A percentile compares a stretch with the other conserved stretches of the same genome.
phyloP scores from a whole-genome alignment of 352 stramenopile species.

The Phytophthora ramorum region DNA sequence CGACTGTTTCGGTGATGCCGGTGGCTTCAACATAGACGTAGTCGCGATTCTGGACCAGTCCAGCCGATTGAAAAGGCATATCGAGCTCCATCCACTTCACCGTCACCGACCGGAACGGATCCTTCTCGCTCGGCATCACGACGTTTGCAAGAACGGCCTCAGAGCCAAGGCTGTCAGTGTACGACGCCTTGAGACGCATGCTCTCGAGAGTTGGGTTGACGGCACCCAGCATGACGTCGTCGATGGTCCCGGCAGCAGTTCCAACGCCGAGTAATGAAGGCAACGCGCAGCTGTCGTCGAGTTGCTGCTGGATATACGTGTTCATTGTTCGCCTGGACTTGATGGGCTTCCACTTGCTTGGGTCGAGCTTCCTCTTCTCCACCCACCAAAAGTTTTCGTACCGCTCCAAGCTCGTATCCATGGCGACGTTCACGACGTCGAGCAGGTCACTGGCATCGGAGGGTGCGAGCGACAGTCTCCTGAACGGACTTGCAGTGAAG shows the following conservation, averaged over 20 bases:
- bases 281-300: not conserved
- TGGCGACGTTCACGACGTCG: conserved; percentile 8
- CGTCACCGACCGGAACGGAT: conserved; percentile 33
- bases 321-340: conserved; percentile 16
- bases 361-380: conserved; percentile 25
- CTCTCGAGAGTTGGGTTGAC: conserved; percentile 21
- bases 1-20: conserved; percentile 9
- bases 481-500: conserved; percentile 26
- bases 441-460: conserved; percentile 11
- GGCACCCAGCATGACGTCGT: conserved; percentile 38
- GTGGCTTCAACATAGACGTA: conserved; percentile 34
- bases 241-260: conserved; percentile 12
- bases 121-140: conserved; percentile 22
- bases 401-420: conserved; percentile 13
- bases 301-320: conserved; percentile 16
- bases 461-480: conserved; percentile 11
- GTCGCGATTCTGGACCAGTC: conserved; percentile 32
- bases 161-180: conserved; percentile 22
- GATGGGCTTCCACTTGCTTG: conserved; percentile 21
- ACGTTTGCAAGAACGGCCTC: conserved; percentile 27
- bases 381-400: conserved; percentile 27
- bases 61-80: conserved; percentile 24
- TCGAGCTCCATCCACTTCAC: conserved; percentile 48
- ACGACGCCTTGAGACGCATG: conserved; percentile 36
- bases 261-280: conserved; percentile 25